These are phyloP conservation scores for Camelina laxa DNA, from an alignment of 345 rosid species.

Conservation along the genomic window DNA sequence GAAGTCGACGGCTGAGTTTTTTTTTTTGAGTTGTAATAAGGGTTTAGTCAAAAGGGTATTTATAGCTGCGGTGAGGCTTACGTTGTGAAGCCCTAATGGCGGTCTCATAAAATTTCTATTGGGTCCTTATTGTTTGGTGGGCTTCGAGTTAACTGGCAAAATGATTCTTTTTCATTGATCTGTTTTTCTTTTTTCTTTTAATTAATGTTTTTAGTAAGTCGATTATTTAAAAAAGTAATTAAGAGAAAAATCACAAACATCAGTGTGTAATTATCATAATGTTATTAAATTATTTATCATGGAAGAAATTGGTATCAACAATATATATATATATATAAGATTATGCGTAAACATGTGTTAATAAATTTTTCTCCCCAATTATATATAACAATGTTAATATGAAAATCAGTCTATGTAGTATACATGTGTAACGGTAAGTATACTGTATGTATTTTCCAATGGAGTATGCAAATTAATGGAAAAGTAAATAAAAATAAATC, in stretches of 20 bases:
- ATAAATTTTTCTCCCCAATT: background rate
- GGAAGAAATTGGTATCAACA: no score
- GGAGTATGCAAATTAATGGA: background rate
- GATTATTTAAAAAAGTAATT: no score
- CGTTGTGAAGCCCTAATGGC: conserved; percentile 34
- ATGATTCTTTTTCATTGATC: background rate
- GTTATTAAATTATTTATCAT: no score
- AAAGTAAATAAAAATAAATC: conserved; percentile 16
- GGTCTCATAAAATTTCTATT: background rate
- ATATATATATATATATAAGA: no score
- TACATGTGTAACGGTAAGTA: conserved; percentile 6
- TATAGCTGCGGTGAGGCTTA: conserved; percentile 28
- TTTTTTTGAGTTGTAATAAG: background rate
- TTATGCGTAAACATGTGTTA: no score
- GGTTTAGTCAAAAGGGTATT: conserved; percentile 12
- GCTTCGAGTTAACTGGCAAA: background rate
- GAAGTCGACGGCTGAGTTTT: conserved; percentile 32
- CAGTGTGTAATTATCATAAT: no score
- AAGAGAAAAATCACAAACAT: no score
- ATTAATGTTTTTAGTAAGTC: background rate
- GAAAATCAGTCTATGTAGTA: conserved; percentile 13
- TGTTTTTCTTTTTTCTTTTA: background rate
- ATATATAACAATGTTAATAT: background rate
- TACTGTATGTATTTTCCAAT: background rate
- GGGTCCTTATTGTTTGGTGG: background rate